A percentile compares a stretch with the other conserved stretches of the same genome.
These are phyloP conservation scores for Populus hybrid DNA, from an alignment of 441 rosid species.

Conservation along the genomic window DNA sequence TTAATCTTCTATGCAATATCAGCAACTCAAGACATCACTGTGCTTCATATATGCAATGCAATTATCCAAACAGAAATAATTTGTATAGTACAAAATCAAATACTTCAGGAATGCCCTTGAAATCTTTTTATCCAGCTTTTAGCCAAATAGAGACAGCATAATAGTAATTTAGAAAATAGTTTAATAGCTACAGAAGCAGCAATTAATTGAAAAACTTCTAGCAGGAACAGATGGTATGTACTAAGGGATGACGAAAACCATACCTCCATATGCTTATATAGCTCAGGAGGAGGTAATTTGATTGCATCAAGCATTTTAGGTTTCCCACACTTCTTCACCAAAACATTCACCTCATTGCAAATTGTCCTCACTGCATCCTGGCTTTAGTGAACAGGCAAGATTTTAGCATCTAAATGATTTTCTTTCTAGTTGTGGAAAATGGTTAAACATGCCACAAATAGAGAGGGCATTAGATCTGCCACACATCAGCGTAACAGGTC, in stretches of 20 bases:
- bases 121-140: background rate
- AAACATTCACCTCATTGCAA: constrained; percentile 65
- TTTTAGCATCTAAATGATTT: background rate
- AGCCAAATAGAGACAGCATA: background rate
- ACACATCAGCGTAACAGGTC: background rate
- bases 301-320: constrained; percentile 90
- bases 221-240: background rate
- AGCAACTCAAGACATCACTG: background rate
- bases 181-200: background rate
- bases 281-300: constrained; percentile 84
- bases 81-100: background rate
- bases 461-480: background rate
- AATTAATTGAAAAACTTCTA: background rate
- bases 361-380: constrained; percentile 90
- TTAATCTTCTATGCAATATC: background rate
- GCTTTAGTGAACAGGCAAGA: constrained; percentile 29
- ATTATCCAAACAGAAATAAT: background rate
- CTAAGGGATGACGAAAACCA: constrained; percentile 15
- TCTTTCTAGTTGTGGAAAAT: background rate
- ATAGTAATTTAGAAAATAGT: background rate
- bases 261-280: constrained; percentile 89
- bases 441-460: background rate
- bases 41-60: too few relatives aligned
- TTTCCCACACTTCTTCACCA: constrained; percentile 79
- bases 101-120: background rate